These are phyloP conservation scores for Pseudotsuga menziesii DNA, from an alignment of 75 land plant species.

Conservation along the genomic window DNA sequence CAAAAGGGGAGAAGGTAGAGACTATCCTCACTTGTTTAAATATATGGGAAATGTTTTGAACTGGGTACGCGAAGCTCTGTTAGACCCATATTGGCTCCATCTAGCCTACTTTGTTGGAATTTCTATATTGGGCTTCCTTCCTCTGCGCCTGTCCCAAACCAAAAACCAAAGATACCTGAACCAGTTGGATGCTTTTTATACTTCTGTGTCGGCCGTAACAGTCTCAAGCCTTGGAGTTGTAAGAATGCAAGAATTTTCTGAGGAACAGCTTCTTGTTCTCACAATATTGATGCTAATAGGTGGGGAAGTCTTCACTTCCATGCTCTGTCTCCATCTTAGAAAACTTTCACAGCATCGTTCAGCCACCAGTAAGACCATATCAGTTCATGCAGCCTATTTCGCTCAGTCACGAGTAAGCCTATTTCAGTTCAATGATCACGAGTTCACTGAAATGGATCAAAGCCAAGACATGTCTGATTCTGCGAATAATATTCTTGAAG, in stretches of 20 bases:
- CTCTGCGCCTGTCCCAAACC: background rate
- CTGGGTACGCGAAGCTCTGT: too few species aligned
- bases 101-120: conserved; percentile 11
- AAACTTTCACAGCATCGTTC: background rate
- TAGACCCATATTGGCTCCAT: conserved; percentile 11
- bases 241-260: conserved; percentile 49
- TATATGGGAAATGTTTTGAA: background rate
- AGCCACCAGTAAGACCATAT: too few species aligned
- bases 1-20: background rate
- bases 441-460: too few species aligned
- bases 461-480: too few species aligned
- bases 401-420: background rate
- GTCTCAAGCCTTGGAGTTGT: conserved; percentile 66
- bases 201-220: conserved; percentile 58
- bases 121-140: background rate
- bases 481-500: background rate
- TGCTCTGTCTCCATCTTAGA: conserved; percentile 22
- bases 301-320: conserved; percentile 63
- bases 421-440: too few species aligned
- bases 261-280: too few species aligned
- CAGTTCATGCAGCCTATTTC: background rate
- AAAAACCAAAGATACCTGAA: background rate
- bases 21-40: background rate
- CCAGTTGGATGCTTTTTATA: conserved; percentile 50
- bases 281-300: conserved; percentile 64